Conservation (phyloP, 129 eudicot genomes). For the Silybum marianum region DNA sequence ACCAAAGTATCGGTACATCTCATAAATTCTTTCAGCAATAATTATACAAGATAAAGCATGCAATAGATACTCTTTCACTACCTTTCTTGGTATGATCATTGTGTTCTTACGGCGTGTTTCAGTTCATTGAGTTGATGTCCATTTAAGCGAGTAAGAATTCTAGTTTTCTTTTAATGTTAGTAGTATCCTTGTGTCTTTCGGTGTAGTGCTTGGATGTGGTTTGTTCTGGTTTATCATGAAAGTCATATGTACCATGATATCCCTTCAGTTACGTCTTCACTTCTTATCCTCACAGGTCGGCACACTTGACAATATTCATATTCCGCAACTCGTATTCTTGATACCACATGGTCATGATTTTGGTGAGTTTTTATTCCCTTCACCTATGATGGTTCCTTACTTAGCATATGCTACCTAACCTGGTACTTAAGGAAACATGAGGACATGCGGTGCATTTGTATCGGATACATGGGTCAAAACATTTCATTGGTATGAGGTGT, state of each 20-base stretch:
- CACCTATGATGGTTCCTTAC: background rate
- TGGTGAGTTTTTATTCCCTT: background rate
- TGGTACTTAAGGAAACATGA: background rate
- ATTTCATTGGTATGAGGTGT: background rate
- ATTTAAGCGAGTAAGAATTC: background rate
- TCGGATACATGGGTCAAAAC: background rate
- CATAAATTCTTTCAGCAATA: background rate
- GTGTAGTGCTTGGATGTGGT: background rate
- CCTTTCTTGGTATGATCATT: background rate
- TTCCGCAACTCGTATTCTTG: background rate
- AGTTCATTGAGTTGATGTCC: background rate
- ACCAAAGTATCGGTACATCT: background rate
- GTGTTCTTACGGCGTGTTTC: background rate
- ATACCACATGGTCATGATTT: background rate
- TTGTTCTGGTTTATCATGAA: background rate
- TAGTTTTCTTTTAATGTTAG: background rate
- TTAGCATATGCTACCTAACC: background rate
- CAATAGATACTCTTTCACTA: background rate
- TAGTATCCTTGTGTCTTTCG: background rate
- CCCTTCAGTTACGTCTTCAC: background rate
- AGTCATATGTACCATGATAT: background rate
- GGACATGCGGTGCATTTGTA: background rate
- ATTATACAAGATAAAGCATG: background rate
- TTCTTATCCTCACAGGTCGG: background rate
- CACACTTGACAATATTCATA: background rate